Base-by-base conservation (phyloP, 2,329 filamentous ascomycete genomes). In the Penicillium freii region DNA sequence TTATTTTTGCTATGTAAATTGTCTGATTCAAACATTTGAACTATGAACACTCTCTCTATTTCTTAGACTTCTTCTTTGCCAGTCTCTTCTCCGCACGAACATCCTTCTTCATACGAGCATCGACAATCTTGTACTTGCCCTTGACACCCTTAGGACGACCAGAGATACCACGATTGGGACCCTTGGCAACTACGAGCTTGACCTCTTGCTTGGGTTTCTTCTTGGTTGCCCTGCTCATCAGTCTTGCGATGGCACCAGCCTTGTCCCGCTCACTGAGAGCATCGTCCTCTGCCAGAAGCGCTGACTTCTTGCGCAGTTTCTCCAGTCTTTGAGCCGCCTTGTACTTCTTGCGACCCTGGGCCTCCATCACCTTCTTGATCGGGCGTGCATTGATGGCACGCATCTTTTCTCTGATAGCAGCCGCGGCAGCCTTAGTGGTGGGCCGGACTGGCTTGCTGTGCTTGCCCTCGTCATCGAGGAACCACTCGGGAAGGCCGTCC, bases 311-410 rank as follows among this genome's bases (percentile, higher is more conserved):
- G 80, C 92, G 91, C 62, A 99, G 80, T 80, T 96, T 97, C 83
- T 99, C 94, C 31, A 99, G 78, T 57, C 85, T 84, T 76, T 95
- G 90, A 0, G 91, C 93, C 9, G 92, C 87, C 83, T 95, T 95
- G 77, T 96, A 88, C 80, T 97, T 97, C 87, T 99, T 99, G 58
- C 94, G 84, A 36, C 92, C 93, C 78, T 95, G 92, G 25, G 94
- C 94, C 77, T 99, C 94, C 66, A 90, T 89, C 33, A 99, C 94
- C 81, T 99, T 99, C 84, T 99, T 99, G 84, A 97, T 97, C 0
- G 94, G 94, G 33, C 94, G 87, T 8, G 93, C 94, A 73, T 99
- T 97, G 67, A 96, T 84, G 0, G 94, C 92, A 33, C 93, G 89
- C 71, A 90, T 73, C 78, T 99, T 99, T 71, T 97, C 93, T 75